phyloP scores from a whole-genome alignment of 805 yeast species.

The Wickerhamomyces chambardii region DNA sequence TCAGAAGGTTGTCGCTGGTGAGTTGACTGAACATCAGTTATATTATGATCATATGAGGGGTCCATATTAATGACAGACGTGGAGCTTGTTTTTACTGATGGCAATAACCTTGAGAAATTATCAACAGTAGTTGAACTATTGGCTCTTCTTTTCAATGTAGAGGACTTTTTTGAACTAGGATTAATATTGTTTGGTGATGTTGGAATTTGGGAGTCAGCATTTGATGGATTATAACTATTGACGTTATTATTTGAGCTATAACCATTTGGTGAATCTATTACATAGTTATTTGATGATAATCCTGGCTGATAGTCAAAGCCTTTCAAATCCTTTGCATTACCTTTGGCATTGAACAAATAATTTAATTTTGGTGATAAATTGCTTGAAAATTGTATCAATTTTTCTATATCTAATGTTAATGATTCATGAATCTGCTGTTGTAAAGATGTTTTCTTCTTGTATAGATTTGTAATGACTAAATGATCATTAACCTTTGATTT shows the following conservation, averaged over 20 bases:
- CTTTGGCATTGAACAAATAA: conserved; percentile 44
- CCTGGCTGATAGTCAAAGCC: conserved; percentile 9
- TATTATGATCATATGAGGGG: not conserved
- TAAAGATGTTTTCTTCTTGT: conserved; percentile 19
- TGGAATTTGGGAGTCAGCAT: too few species aligned
- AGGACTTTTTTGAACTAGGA: too few species aligned
- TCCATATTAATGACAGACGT: not conserved
- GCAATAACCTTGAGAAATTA: not conserved
- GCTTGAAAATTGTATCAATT: conserved; percentile 12
- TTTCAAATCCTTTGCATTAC: conserved; percentile 26
- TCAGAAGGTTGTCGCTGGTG: too few species aligned
- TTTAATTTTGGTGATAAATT: conserved; percentile 23
- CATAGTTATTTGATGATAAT: too few species aligned
- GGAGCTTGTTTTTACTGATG: not conserved
- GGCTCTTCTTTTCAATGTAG: not conserved
- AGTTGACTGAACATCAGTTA: too few species aligned
- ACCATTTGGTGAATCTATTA: too few species aligned
- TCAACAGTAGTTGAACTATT: not conserved
- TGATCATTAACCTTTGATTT: conserved; percentile 65
- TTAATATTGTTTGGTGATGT: too few species aligned
- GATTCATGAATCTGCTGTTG: conserved; percentile 26
- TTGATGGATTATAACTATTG: too few species aligned
- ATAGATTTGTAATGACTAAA: conserved; percentile 24
- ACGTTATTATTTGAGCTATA: too few species aligned
- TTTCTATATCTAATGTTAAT: conserved; percentile 28